Conservation (phyloP, 2,329 filamentous ascomycete species). For the Penicillium sp. region DNA sequence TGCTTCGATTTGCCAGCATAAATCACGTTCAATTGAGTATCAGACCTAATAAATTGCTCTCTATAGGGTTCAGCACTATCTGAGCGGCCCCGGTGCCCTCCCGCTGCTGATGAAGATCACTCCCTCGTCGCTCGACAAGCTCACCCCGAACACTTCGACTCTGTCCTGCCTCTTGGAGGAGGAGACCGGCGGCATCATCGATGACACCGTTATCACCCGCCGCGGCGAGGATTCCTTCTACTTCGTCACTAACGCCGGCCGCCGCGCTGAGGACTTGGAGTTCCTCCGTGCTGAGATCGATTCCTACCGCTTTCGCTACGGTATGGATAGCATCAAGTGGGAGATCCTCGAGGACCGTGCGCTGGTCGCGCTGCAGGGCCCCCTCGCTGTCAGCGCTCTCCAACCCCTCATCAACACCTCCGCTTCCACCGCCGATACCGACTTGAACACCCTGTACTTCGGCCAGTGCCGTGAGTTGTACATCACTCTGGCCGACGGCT, state of each 20-base stretch:
- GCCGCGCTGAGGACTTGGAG: constrained; percentile 82
- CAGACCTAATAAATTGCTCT: constrained; percentile 17
- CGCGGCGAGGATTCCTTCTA: constrained; percentile 80
- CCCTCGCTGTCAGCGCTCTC: constrained; percentile 73
- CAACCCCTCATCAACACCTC: constrained; percentile 63
- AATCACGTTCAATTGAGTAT: neutral
- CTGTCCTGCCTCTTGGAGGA: constrained; percentile 84
- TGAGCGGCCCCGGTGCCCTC: constrained; percentile 79
- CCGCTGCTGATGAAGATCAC: constrained; percentile 85
- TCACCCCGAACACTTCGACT: constrained; percentile 73
- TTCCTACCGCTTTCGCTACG: constrained; percentile 62
- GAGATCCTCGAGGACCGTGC: constrained; percentile 74
- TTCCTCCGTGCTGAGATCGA: constrained; percentile 76
- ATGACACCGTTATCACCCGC: constrained; percentile 89
- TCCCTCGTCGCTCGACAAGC: constrained; percentile 71
- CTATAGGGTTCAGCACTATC: constrained; percentile 74
- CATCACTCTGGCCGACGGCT: constrained; percentile 65
- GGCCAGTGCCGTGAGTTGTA: constrained; percentile 73
- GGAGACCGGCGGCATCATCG: constrained; percentile 85
- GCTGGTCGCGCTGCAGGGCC: constrained; percentile 88
- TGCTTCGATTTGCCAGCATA: too few relatives aligned
- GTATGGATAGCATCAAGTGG: constrained; percentile 66
- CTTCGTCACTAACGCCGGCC: constrained; percentile 93
- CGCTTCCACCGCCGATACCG: constrained; percentile 50
- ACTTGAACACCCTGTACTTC: constrained; percentile 78